Evolutionary conservation across 2,329 filamentous ascomycete species (phyloP).

Genomic region (Elsinoe arachidis): DNA sequence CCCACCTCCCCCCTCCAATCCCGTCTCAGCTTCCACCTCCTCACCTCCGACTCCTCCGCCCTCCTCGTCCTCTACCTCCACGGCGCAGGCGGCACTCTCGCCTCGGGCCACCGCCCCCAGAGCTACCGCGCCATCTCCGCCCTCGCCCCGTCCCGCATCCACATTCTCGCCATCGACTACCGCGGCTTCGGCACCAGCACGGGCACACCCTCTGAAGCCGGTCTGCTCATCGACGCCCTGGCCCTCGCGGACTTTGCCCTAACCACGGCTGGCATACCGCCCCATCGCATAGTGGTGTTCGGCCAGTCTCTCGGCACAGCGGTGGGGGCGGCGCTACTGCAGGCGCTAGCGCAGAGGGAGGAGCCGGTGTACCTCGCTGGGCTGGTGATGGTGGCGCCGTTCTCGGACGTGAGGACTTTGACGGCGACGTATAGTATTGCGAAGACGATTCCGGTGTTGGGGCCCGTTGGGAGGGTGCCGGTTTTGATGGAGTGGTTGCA

Average conservation of each 20-base stretch:
- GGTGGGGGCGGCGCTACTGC: slow-evolving; percentile 38
- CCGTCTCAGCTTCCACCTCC: slow-evolving; percentile 51
- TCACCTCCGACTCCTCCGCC: slow-evolving; percentile 55
- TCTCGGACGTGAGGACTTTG: slow-evolving; percentile 46
- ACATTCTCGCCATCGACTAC: slow-evolving; percentile 54
- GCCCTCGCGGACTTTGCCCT: slow-evolving; percentile 48
- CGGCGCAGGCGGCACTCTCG: slow-evolving; percentile 49
- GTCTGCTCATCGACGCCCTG: slow-evolving; percentile 47
- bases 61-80: slow-evolving; percentile 56
- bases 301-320: slow-evolving; percentile 53
- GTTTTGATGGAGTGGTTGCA: slow-evolving; percentile 39
- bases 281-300: slow-evolving; percentile 50
- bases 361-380: slow-evolving; percentile 45
- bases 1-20: slow-evolving; percentile 47
- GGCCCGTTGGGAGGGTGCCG: slow-evolving; percentile 43
- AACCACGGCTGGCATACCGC: slow-evolving; percentile 43
- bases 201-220: slow-evolving; percentile 47
- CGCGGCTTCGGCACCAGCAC: slow-evolving; percentile 50
- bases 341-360: slow-evolving; percentile 35
- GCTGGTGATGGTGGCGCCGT: slow-evolving; percentile 48
- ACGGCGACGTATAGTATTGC: slow-evolving; percentile 51
- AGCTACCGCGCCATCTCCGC: slow-evolving; percentile 51
- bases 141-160: slow-evolving; percentile 43
- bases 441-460: slow-evolving; percentile 46
- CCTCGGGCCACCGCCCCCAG: slow-evolving; percentile 45